Conservation (phyloP, 139 green algal species). For the Nannochloris sp. region DNA sequence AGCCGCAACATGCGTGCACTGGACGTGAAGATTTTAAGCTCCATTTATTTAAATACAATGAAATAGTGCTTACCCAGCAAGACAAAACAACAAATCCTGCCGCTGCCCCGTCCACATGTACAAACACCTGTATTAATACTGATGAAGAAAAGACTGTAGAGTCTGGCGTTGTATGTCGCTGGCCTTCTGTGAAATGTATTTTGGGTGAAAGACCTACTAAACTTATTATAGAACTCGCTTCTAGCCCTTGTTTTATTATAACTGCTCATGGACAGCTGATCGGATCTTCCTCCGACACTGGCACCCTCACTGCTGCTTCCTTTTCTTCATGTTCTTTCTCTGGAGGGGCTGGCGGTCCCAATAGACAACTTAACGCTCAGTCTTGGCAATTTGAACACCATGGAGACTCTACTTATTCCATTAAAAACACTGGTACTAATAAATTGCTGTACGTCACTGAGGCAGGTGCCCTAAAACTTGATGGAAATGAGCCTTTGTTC, state of each 20-base stretch:
- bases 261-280: conserved; percentile 14
- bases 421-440: not conserved
- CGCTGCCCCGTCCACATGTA: too few relatives aligned
- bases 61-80: not conserved
- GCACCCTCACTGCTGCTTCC: too few relatives aligned
- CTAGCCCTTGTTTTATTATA: conserved; percentile 7
- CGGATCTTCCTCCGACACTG: not conserved
- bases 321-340: not conserved
- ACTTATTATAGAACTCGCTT: conserved; percentile 10
- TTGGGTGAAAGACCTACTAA: not conserved
- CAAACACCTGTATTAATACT: too few relatives aligned
- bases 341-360: not conserved
- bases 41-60: not conserved
- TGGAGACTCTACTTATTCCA: conserved; percentile 16
- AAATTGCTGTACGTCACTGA: not conserved
- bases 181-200: not conserved
- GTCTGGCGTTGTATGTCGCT: not conserved
- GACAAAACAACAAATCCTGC: too few relatives aligned
- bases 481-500: not conserved
- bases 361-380: not conserved
- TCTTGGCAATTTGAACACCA: conserved; percentile 16
- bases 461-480: not conserved
- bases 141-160: too few relatives aligned
- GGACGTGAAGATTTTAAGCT: conserved; percentile 10
- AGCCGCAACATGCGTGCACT: not conserved